Evolutionary conservation across 2,329 filamentous ascomycete genomes (phyloP), one percentile per base, ranked within the genome.

Genomic region (Samsoniella hepiali): DNA sequence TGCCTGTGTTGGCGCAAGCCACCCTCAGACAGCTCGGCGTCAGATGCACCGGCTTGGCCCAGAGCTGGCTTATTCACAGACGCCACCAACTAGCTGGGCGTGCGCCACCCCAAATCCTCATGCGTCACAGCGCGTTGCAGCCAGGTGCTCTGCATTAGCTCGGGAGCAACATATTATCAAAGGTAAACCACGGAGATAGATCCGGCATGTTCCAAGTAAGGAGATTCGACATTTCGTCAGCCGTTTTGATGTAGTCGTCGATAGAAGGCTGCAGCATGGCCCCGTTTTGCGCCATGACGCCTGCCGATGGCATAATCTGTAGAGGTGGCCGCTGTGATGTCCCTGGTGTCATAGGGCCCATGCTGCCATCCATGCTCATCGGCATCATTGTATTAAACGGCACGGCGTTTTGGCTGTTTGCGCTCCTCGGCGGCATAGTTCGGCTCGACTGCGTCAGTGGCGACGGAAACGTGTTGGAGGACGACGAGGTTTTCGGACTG

Each of bases 211-310:
- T 63, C 69, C 69, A 70, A 15, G 69, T 71, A 34, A 71, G 55
- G 45, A 67, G 67, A 15, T 65, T 61, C 8, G 68, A 69, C 68
- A 71, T 71, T 54, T 71, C 68, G 49, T 68, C 69, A 4, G 69
- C 69, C 17, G 67, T 65, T 42, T 66, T 66, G 50, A 70, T 68
- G 55, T 71, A 70, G 31, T 71, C 69, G 44, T 68, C 66, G 2
- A 65, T 66, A 5, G 69, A 67, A 7, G 66, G 66, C 44, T 68
- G 62, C 9, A 65, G 63, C 17, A 63, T 65, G 11, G 65, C 53
- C n/a, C 62, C 60, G 17, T 51, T 61, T 49, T 67, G 67, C 47
- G 44, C 63, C 64, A 65, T 64, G 50, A 63, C 58, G 44, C 63
- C 63, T n/a, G 63, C 63, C 31, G 63, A 62, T 13, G 63, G 63